Evolutionary conservation across 2,329 filamentous ascomycete species (phyloP).

Genomic region (Samsoniella hepiali): DNA sequence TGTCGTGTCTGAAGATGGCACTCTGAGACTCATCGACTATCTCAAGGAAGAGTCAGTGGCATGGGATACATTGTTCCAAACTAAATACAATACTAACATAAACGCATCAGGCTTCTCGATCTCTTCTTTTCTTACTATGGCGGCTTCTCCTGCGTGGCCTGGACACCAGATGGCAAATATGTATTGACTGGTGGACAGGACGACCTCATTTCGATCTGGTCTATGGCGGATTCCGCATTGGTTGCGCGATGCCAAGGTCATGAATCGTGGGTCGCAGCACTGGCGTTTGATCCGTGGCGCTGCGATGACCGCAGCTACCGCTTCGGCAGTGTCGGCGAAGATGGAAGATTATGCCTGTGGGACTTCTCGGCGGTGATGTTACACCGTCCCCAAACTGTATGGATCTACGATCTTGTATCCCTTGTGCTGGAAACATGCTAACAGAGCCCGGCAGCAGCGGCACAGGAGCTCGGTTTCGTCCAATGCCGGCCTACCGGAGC

Average conservation of each 20-base stretch:
- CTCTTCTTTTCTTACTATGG: constrained; percentile 92
- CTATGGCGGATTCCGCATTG: constrained; percentile 74
- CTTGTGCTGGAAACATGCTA: constrained; percentile 15
- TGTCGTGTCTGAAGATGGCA: constrained; percentile 87
- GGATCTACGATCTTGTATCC: constrained; percentile 35
- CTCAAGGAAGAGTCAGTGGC: constrained; percentile 74
- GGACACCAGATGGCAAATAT: constrained; percentile 96
- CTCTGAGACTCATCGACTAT: constrained; percentile 86
- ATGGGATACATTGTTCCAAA: too few species aligned
- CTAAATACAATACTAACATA: background rate
- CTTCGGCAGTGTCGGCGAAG: constrained; percentile 93
- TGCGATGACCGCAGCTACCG: constrained; percentile 95
- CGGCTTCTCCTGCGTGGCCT: constrained; percentile 87
- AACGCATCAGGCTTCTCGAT: constrained; percentile 66
- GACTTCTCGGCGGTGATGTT: constrained; percentile 98
- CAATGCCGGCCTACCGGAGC: constrained; percentile 51
- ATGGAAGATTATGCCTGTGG: constrained; percentile 87
- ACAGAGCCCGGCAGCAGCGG: constrained; percentile 30
- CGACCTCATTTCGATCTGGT: constrained; percentile 96
- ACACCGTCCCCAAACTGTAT: constrained; percentile 79
- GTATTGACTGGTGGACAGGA: constrained; percentile 94
- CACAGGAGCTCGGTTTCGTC: constrained; percentile 50
- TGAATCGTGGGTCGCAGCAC: constrained; percentile 89
- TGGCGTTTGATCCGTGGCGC: constrained; percentile 95
- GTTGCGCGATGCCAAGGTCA: constrained; percentile 93